These are phyloP conservation scores for Sugiyamaella novakii DNA, from an alignment of 1,139 yeast genomes.

Conservation along the genomic window DNA sequence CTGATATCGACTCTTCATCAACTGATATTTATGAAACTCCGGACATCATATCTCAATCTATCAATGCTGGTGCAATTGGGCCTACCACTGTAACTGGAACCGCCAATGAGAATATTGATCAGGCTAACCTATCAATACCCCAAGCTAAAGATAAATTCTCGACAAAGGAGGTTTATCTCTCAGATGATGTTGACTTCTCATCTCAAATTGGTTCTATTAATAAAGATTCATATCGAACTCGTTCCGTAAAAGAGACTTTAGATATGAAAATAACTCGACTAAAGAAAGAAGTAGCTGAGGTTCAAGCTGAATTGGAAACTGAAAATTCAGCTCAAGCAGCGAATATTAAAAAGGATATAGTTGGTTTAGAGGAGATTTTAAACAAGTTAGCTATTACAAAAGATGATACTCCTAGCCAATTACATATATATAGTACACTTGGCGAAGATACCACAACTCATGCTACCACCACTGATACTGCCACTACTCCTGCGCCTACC, in stretches of 20 bases:
- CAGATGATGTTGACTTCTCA: conserved; percentile 23
- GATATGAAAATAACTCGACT: conserved; percentile 52
- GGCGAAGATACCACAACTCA: background rate
- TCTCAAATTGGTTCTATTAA: conserved; percentile 1
- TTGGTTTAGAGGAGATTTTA: conserved; percentile 2
- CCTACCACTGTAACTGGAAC: background rate
- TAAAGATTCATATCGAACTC: conserved; percentile 20
- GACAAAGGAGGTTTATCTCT: conserved; percentile 25
- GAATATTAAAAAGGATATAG: conserved; percentile 17
- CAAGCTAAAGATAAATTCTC: conserved; percentile 25
- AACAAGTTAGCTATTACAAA: background rate
- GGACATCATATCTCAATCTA: conserved; percentile 14
- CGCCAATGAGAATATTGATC: conserved; percentile 18
- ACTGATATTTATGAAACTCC: conserved; percentile 28
- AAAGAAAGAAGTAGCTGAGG: conserved; percentile 49
- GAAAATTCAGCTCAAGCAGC: conserved; percentile 21
- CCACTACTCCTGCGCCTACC: background rate
- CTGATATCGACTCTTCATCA: conserved; percentile 20
- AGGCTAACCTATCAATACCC: conserved; percentile 7
- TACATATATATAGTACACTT: background rate
- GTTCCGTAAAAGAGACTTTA: conserved; percentile 22
- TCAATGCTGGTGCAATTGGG: background rate
- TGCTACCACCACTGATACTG: background rate
- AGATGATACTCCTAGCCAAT: background rate
- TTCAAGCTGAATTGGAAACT: conserved; percentile 31